These are phyloP conservation scores for Amanita jacksonii DNA, from an alignment of 768 basidiomycete species.

Conservation along the genomic window DNA sequence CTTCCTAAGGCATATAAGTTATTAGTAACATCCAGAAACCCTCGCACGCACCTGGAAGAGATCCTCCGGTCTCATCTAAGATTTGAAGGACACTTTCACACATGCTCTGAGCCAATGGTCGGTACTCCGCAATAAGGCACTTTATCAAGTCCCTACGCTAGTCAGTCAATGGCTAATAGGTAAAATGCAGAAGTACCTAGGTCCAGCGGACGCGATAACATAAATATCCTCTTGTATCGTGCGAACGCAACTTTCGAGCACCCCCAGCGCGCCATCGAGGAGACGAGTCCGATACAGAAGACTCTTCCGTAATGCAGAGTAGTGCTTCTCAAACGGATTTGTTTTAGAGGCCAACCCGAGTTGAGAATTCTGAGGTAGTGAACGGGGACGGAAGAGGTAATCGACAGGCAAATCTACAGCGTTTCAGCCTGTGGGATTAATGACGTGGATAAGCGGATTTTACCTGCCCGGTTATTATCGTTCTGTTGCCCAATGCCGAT, in stretches of 20 bases:
- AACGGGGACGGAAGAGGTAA: conserved; percentile 40
- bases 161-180: conserved; percentile 2
- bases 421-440: neutral
- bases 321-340: conserved; percentile 52
- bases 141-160: conserved; percentile 28
- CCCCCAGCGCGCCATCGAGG: conserved; percentile 46
- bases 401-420: neutral
- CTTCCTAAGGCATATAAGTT: neutral
- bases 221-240: conserved; percentile 52
- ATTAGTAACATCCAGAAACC: neutral
- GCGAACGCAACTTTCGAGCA: conserved; percentile 50
- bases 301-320: conserved; percentile 48
- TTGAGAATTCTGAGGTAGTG: conserved; percentile 37
- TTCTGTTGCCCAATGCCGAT: conserved; percentile 20
- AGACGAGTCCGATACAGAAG: conserved; percentile 55
- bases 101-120: conserved; percentile 39
- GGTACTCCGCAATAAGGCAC: conserved; percentile 35
- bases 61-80: conserved; percentile 27
- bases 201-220: conserved; percentile 30
- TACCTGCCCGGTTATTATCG: conserved; percentile 21
- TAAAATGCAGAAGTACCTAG: conserved; percentile 25
- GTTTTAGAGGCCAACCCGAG: conserved; percentile 27
- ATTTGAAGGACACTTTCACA: conserved; percentile 32
- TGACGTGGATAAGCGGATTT: neutral
- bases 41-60: conserved; percentile 13